These are phyloP conservation scores for Beauveria caledonica DNA, from an alignment of 2,329 filamentous ascomycete genomes.

Conservation along the genomic window DNA sequence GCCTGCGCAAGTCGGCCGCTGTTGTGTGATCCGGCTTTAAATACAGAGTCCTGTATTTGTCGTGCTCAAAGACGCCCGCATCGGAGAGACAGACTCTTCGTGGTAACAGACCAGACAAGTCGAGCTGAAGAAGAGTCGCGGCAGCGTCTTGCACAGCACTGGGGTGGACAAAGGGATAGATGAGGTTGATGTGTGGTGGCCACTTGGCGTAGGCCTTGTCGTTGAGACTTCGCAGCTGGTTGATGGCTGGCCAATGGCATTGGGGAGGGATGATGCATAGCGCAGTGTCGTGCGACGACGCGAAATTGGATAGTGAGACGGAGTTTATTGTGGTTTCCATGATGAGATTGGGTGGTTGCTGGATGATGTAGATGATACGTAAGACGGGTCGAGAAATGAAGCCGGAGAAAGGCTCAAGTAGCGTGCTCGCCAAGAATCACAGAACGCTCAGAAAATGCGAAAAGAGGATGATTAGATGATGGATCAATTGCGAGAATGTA, in stretches of 20 bases:
- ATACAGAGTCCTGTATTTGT: conserved; percentile 42
- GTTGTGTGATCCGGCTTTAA: conserved; percentile 21
- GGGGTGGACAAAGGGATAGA: conserved; percentile 55
- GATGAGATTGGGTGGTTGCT: background rate
- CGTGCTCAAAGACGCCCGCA: conserved; percentile 40
- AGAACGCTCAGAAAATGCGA: background rate
- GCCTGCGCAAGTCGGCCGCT: conserved; percentile 18
- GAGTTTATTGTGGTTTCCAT: background rate
- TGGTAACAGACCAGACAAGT: background rate
- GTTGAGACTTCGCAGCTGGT: conserved; percentile 51
- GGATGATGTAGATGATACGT: background rate
- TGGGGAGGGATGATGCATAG: conserved; percentile 50
- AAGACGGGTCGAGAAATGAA: background rate
- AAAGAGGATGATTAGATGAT: background rate
- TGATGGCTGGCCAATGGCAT: conserved; percentile 37
- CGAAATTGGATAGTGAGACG: background rate
- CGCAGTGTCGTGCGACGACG: conserved; percentile 46
- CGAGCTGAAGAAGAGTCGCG: conserved; percentile 18
- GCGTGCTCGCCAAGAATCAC: background rate
- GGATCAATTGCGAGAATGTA: background rate
- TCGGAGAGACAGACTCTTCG: background rate
- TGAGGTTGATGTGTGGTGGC: conserved; percentile 58
- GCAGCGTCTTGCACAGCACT: conserved; percentile 37
- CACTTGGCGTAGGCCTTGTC: conserved; percentile 54
- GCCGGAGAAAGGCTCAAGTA: background rate